phyloP scores from a whole-genome alignment of 305 asterid genomes.

The Fraxinus albicans region DNA sequence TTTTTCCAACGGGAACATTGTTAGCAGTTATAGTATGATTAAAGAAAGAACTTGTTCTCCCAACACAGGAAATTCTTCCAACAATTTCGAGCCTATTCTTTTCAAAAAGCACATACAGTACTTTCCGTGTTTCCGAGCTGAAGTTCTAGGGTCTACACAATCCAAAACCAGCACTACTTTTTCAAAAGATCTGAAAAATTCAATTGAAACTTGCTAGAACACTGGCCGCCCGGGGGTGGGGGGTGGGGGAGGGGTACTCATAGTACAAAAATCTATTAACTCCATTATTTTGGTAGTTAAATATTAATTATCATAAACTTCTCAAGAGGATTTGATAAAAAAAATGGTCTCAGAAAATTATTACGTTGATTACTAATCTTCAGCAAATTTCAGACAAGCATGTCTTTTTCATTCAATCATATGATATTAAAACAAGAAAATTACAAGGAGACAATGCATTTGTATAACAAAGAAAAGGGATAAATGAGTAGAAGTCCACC shows the following conservation, averaged over 20 bases:
- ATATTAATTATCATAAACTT: neutral
- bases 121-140: neutral
- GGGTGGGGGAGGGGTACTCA: too few species aligned
- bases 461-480: neutral
- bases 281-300: neutral
- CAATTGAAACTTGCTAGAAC: neutral
- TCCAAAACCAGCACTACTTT: neutral
- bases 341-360: neutral
- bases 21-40: neutral
- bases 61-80: neutral
- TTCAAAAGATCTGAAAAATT: neutral
- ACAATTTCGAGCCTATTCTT: neutral
- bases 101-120: neutral
- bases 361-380: neutral
- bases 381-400: neutral
- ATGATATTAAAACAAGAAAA: neutral
- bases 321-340: neutral
- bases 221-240: neutral
- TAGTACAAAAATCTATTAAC: neutral
- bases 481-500: constrained; percentile 20
- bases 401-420: neutral
- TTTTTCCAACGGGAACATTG: too few species aligned
- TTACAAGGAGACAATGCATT: neutral
- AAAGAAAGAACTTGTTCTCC: neutral
- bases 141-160: neutral